A percentile compares a stretch with the other conserved stretches of the same genome.
Evolutionary conservation across 106 monocot species (phyloP).

Genomic region (Posidonia australis): DNA sequence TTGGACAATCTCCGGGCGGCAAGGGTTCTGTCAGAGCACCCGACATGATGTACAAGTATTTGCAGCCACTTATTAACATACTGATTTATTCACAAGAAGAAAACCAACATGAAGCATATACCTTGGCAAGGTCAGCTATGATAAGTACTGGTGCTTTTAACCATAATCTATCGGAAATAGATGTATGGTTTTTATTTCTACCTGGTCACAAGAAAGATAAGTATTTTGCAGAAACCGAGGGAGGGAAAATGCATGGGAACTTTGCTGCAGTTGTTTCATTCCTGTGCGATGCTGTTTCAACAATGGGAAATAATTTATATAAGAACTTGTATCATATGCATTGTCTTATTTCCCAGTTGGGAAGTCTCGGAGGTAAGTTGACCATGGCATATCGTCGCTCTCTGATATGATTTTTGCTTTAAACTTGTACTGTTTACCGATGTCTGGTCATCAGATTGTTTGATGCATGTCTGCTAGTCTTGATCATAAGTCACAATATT

Average conservation of each 20-base stretch:
- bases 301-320: conserved; percentile 77
- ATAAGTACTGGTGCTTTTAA: conserved; percentile 92
- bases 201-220: conserved; percentile 34
- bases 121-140: conserved; percentile 64
- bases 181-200: conserved; percentile 76
- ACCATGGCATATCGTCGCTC: too few species aligned
- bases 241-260: conserved; percentile 6
- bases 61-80: conserved; percentile 53
- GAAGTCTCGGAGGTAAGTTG: conserved; percentile 28
- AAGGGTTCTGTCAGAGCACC: conserved; percentile 20
- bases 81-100: conserved; percentile 39
- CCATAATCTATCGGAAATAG: conserved; percentile 60
- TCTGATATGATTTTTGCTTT: too few species aligned
- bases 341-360: conserved; percentile 24
- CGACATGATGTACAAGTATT: conserved; percentile 69
- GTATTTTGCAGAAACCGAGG: conserved; percentile 9
- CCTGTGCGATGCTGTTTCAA: conserved; percentile 85
- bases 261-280: conserved; percentile 53
- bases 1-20: conserved; percentile 24
- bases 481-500: too few species aligned
- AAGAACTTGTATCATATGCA: conserved; percentile 63
- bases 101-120: conserved; percentile 36
- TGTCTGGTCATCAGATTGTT: too few species aligned
- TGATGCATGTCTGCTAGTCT: too few species aligned
- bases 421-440: too few species aligned